Base-by-base conservation (phyloP, 1,139 yeast species). In the Geotrichum aggregatum region DNA sequence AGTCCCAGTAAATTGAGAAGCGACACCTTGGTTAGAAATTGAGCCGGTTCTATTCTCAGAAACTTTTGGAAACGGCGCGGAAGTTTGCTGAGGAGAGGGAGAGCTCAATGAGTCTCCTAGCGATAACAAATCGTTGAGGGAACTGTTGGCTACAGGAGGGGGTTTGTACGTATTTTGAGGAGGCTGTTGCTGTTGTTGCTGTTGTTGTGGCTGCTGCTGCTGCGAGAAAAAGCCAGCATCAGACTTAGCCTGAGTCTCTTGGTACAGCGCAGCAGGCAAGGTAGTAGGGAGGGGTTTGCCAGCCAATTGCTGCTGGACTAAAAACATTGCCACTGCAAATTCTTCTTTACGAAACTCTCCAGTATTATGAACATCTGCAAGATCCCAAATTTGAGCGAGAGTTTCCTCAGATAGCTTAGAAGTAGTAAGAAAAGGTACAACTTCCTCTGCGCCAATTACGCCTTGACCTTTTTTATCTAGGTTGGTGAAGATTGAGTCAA, bases 371-470 rank as follows among this genome's bases (percentile, higher is more conserved):
- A 89, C 78, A 68, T 94, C 98, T 5, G 98, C 82, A 63, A 92
- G 76, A 68, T 92, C 98, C 99, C 99, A 94, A 43, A 94, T 82
- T 30, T 81, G 74, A 1, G 98, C 98, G 60, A 94, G 76, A 36
- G 81, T 83, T 54, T 87, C 94, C 64, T 91, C 96, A 44, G 83
- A 77, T 55, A 94, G 77, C 58, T 87, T 87, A 1, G 98, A 91
- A 10, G 95, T 85, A 76, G 88, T 82, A 63, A 94, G 79, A 66
- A 91, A 89, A 6, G 86, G 83, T 2, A 95, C 98, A 42, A 94
- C 92, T 59, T 88, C 91, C 14, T 59, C 65, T 7, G 73, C 86
- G 33, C 83, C 80, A 62, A 92, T 77, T 1, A 75, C 67, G 2
- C 96, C 96, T 1, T 73, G 58, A 40, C 77, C 76, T 8, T 74